Conservation (phyloP, 1,139 yeast genomes). For the Wickerhamomyces sp. region DNA sequence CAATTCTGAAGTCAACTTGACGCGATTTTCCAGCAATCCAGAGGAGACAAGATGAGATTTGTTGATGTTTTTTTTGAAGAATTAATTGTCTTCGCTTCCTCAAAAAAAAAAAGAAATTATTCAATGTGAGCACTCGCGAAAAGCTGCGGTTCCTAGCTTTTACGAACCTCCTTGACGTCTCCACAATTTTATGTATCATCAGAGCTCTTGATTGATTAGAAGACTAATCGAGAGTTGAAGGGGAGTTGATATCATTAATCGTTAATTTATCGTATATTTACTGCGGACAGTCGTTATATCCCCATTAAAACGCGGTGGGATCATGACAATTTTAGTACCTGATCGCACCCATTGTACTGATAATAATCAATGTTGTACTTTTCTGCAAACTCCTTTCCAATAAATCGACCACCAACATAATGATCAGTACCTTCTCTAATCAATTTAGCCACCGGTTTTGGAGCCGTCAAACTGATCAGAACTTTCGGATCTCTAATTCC, state of each 20-base stretch:
- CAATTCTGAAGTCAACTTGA: neutral
- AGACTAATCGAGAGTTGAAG: too few relatives aligned
- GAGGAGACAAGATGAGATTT: neutral
- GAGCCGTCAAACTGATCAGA: conserved; percentile 84
- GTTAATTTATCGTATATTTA: neutral
- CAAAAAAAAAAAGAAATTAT: neutral
- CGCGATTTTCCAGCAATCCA: neutral
- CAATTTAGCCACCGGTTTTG: conserved; percentile 73
- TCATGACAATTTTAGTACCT: conserved; percentile 28
- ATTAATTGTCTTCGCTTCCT: neutral
- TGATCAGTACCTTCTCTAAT: conserved; percentile 43
- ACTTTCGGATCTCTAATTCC: conserved; percentile 51
- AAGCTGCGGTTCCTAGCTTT: too few relatives aligned
- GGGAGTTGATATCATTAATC: too few relatives aligned
- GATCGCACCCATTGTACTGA: conserved; percentile 47
- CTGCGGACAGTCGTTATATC: neutral
- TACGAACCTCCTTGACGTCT: too few relatives aligned
- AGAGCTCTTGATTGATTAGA: too few relatives aligned
- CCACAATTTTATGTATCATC: too few relatives aligned
- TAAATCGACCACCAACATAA: conserved; percentile 87
- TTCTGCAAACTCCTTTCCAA: conserved; percentile 58
- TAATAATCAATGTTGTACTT: conserved; percentile 68
- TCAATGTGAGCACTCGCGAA: neutral
- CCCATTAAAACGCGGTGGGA: neutral
- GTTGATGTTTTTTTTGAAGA: neutral